Evolutionary conservation across 2,329 filamentous ascomycete genomes (phyloP), one percentile per base, ranked within the genome.

Genomic region (Penicillium vulpinum): DNA sequence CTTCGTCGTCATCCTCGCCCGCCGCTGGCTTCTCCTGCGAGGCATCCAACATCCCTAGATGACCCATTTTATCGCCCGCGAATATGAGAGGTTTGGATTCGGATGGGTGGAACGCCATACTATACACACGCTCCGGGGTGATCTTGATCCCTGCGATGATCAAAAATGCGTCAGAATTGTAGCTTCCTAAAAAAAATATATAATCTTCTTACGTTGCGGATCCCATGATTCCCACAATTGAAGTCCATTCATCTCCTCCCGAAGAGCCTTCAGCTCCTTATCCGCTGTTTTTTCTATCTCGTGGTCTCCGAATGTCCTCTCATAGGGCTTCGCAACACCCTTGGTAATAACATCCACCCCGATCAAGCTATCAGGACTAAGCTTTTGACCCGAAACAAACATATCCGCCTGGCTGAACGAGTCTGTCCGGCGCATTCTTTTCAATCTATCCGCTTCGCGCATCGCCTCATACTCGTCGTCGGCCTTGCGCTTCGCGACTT

Each of bases 1-100:
- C 88, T 38, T 85, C 83, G 29, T 85, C 84, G 9, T 90, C 84
- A 28, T 85, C 83, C 6, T 90, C 88, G 28, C 89, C 87, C n/a
- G 70, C 64, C 33, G 66, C 67, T 77, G n/a, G 81, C 77, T 63
- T 80, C 73, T 62, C 79, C 71, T 45, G 82, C 69, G 2, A 70
- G 1, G 88, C 92, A 70, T 99, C 93, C 53, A 97, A 93, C 1
- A 99, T 85, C 0, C 94, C 94, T 57, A 97, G 81, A 24, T 91
- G 90, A 1, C 94, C 93, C 62, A 95, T 83, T 72, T 99, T 99
- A 68, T 99, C 94, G 11, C 93, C 93, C 0, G 93, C 93, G 70
- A 99, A 95, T 1, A 97, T 83, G 3, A 99, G 80, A 0, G 92
- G 87, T 67, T 97, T 97, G 3, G 92, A 86, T 56, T 87, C 81